These are phyloP conservation scores for Martiniozyma abietophila DNA, from an alignment of 805 yeast genomes.

Conservation along the genomic window DNA sequence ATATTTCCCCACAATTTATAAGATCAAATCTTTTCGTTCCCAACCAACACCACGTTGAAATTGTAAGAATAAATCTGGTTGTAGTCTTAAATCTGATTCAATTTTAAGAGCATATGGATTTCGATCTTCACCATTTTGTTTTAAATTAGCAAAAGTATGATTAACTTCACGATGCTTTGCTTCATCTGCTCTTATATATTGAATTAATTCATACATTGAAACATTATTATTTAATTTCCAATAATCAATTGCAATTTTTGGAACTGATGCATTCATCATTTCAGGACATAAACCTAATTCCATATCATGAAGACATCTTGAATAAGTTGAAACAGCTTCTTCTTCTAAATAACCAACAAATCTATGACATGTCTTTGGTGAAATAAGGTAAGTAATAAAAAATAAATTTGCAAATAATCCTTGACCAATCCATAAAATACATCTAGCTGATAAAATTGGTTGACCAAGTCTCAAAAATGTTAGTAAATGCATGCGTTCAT, in stretches of 20 bases:
- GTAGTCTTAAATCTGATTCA: slow-evolving; percentile 17
- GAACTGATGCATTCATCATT: slow-evolving; percentile 36
- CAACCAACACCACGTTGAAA: slow-evolving; percentile 25
- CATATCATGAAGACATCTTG: slow-evolving; percentile 48
- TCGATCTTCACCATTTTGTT: slow-evolving; percentile 37
- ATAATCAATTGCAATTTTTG: slow-evolving; percentile 53
- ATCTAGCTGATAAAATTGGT: slow-evolving; percentile 49
- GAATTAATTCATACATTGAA: slow-evolving; percentile 48
- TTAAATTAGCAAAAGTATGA: slow-evolving; percentile 63
- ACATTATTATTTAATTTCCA: slow-evolving; percentile 50
- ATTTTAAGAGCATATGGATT: slow-evolving; percentile 56
- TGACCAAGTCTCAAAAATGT: slow-evolving; percentile 57
- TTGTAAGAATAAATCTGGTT: slow-evolving; percentile 22
- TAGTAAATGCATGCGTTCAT: slow-evolving; percentile 68
- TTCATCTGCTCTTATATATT: slow-evolving; percentile 64
- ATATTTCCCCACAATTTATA: too few species aligned
- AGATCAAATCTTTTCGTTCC: slow-evolving; percentile 26
- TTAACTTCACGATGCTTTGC: slow-evolving; percentile 74
- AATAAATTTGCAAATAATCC: slow-evolving; percentile 63
- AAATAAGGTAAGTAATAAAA: slow-evolving; percentile 47
- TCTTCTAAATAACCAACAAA: slow-evolving; percentile 74
- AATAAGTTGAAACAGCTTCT: slow-evolving; percentile 64
- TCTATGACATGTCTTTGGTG: slow-evolving; percentile 61
- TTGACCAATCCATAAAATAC: slow-evolving; percentile 54
- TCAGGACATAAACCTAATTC: slow-evolving; percentile 41